Evolutionary conservation across 805 yeast species (phyloP).

Genomic region (Vanderwaltozyma polyspora): DNA sequence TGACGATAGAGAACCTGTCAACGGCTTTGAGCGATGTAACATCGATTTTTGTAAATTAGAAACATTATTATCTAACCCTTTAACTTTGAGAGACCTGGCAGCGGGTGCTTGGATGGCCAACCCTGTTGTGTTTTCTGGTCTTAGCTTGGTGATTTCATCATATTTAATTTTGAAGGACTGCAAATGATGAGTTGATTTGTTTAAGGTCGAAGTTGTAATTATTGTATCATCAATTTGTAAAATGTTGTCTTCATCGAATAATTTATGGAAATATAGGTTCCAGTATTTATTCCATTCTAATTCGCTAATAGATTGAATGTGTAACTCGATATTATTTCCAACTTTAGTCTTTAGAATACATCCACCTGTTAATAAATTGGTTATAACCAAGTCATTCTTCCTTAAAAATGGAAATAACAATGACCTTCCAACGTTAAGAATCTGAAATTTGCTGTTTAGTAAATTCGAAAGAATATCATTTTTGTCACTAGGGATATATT

Average conservation of each 20-base stretch:
- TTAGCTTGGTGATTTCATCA: slow-evolving; percentile 9
- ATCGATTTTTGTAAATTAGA: slow-evolving; percentile 1
- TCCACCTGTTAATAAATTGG: slow-evolving; percentile 4
- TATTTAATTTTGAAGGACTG: slow-evolving; percentile 8
- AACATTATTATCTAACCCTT: too few species aligned
- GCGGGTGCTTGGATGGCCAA: slow-evolving; percentile 8
- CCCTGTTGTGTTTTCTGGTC: slow-evolving; percentile 7
- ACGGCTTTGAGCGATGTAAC: slow-evolving; percentile 16
- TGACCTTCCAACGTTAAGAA: slow-evolving; percentile 17
- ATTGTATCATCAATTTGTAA: neutral
- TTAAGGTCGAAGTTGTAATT: neutral
- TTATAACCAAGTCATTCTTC: slow-evolving; percentile 13
- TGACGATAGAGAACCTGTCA: slow-evolving; percentile 8
- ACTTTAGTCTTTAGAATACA: slow-evolving; percentile 12
- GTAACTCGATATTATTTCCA: slow-evolving; percentile 14
- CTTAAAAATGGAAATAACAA: slow-evolving; percentile 20
- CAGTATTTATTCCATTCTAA: slow-evolving; percentile 21
- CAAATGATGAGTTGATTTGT: neutral
- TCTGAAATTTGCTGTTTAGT: slow-evolving; percentile 5
- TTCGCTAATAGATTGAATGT: slow-evolving; percentile 14
- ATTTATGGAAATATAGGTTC: slow-evolving; percentile 11
- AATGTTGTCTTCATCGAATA: slow-evolving; percentile 7
- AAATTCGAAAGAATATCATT: slow-evolving; percentile 8
- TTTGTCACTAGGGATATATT: slow-evolving; percentile 7
- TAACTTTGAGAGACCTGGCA: neutral